Base-by-base conservation (phyloP, 2,329 filamentous ascomycete species). In the Metarhizium sp. region DNA sequence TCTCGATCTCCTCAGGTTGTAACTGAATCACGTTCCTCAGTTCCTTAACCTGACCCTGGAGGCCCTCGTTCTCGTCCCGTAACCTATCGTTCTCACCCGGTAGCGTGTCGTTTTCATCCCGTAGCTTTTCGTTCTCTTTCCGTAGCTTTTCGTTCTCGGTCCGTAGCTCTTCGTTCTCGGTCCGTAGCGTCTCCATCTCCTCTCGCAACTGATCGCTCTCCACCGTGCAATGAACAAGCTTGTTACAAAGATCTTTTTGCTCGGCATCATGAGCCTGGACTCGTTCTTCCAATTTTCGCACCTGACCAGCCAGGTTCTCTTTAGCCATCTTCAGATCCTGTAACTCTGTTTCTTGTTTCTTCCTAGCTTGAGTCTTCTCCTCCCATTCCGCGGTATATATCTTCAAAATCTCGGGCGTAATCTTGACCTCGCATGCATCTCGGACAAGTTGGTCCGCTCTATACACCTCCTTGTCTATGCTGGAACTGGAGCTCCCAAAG, bases 401-500 rank as follows among this genome's bases (percentile, higher is more conserved):
- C 64, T 88, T 87, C 25, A 99, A 81, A 64, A 87, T 84, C 64
- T 95, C 88, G 0, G 89, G 85, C 0, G 90, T 90, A 45, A 99
- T 84, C 65, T 90, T 88, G 52, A 97, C 80, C 38, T 88, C 86
- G 66, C 92, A 96, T 0, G 94, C 94, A 70, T 99, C 94, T 58
- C 88, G 87, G 14, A 99, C 90, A 58, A 99, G 83, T 63, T 94
- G 85, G 68, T 99, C 94, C 16, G 94, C 94, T 51, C 92, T 86
- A 69, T 99, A 99, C 6, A 99, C 84, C 67, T 96, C 94, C 71
- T 96, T 96, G 67, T 99, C 94, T 13, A 90, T 81, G 61, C 85
- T 88, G n/a, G 86, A 85, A 38, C 89, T 91, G 29, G 90, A 92
- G 68, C 87, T 92, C 58, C 94, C 94, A 66, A 99, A 99, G 77